Evolutionary conservation across 2,329 filamentous ascomycete genomes (phyloP).

Genomic region (Colletotrichum gloeosporioides): DNA sequence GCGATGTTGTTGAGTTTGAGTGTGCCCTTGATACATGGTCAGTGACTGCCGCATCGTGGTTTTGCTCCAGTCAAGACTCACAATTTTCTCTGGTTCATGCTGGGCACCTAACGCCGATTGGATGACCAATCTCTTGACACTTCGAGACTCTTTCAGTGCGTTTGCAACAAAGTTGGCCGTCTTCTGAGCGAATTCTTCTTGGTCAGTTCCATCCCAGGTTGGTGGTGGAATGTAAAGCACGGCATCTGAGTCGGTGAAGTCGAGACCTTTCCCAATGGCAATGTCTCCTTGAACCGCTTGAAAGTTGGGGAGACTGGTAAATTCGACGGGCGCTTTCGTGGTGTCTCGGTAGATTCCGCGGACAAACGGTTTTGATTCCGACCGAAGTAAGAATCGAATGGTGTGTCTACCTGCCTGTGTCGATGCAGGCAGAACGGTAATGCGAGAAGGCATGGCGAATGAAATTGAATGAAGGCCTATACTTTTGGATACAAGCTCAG

Average conservation of each 20-base stretch:
- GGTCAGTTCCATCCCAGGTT: constrained; percentile 29
- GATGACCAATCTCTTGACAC: constrained; percentile 27
- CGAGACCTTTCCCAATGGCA: constrained; percentile 22
- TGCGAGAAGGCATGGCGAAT: constrained; percentile 27
- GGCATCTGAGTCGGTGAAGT: constrained; percentile 33
- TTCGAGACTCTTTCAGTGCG: constrained; percentile 20
- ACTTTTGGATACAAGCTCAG: too few species aligned
- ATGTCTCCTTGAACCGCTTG: constrained; percentile 34
- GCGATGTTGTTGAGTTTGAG: constrained; percentile 26
- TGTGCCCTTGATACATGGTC: constrained; percentile 27
- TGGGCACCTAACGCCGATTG: constrained; percentile 34
- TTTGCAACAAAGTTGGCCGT: constrained; percentile 27
- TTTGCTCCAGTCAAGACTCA: constrained; percentile 4
- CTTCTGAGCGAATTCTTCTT: constrained; percentile 27
- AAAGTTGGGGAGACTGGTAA: constrained; percentile 29
- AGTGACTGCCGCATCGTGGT: neutral
- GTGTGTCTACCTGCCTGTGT: constrained; percentile 33
- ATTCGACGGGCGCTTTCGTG: constrained; percentile 31
- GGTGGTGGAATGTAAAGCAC: constrained; percentile 39
- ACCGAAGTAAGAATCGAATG: constrained; percentile 29
- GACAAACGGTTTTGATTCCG: constrained; percentile 23
- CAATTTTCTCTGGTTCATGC: constrained; percentile 28
- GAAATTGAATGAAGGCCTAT: too few species aligned
- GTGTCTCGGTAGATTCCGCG: constrained; percentile 35
- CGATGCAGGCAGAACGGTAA: constrained; percentile 37